Evolutionary conservation across 148 eudicot genomes (phyloP).

Genomic region (Agrostemma githago): DNA sequence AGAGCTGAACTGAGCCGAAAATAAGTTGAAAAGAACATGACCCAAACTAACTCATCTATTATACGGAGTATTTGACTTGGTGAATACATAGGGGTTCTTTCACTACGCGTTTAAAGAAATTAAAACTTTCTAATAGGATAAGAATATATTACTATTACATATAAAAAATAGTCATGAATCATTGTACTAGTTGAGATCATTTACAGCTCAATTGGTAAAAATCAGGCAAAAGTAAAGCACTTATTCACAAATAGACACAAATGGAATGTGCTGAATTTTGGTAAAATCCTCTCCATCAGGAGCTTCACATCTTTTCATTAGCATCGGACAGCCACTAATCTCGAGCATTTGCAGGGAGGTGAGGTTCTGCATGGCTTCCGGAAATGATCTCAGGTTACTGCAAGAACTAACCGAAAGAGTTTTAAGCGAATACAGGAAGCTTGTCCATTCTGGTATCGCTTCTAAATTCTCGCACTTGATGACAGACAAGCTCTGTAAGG

Average conservation of each 20-base stretch:
- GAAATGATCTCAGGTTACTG: conserved; percentile 8
- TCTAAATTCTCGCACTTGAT: neutral
- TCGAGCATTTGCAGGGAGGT: conserved; percentile 8
- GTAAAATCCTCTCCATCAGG: conserved; percentile 12
- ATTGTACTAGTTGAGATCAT: too few species aligned
- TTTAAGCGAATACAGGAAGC: conserved; percentile 13
- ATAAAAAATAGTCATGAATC: too few species aligned
- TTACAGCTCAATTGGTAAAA: neutral
- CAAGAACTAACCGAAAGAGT: neutral
- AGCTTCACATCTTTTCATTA: conserved; percentile 9
- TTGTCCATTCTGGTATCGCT: conserved; percentile 24
- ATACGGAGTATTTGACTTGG: too few species aligned
- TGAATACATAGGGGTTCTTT: too few species aligned
- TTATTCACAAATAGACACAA: neutral
- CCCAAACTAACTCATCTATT: too few species aligned
- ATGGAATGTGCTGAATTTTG: conserved; percentile 14
- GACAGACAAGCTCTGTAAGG: neutral
- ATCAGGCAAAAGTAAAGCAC: neutral
- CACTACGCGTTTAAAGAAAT: too few species aligned
- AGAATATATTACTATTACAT: too few species aligned
- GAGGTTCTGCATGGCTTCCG: conserved; percentile 7
- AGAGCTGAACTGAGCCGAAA: too few species aligned
- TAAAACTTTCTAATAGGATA: too few species aligned
- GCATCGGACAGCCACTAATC: neutral
- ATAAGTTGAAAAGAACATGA: too few species aligned